Evolutionary conservation across 441 rosid species (phyloP).

Genomic region (Sinapis alba): DNA sequence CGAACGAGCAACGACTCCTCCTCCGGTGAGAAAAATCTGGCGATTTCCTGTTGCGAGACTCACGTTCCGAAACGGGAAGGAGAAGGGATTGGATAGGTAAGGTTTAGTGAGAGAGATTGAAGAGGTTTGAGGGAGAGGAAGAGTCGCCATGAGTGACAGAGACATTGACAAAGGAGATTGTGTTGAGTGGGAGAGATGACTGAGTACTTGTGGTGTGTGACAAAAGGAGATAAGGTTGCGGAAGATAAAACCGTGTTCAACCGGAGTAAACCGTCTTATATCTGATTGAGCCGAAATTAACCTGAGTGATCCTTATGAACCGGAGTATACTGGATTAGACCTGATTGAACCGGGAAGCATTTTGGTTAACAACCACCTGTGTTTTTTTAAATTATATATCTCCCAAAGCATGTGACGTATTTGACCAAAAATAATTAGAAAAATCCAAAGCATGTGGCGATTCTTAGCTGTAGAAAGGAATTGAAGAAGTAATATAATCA

Average conservation of each 20-base stretch:
- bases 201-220: no score
- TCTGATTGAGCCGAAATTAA: background rate
- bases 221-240: slow-evolving; percentile 31
- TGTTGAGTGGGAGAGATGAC: slow-evolving; percentile 8
- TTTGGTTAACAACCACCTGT: background rate
- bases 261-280: background rate
- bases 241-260: background rate
- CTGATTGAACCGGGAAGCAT: background rate
- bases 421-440: background rate
- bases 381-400: background rate
- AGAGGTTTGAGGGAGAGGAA: slow-evolving; percentile 59
- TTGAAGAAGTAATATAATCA: background rate
- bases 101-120: slow-evolving; percentile 42
- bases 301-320: background rate
- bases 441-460: background rate
- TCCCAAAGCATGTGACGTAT: background rate
- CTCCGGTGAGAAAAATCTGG: background rate
- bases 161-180: slow-evolving; percentile 15
- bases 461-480: background rate
- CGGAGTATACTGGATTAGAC: background rate
- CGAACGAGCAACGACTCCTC: slow-evolving; percentile 40
- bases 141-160: slow-evolving; percentile 54
- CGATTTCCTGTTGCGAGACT: slow-evolving; percentile 26
- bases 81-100: slow-evolving; percentile 34
- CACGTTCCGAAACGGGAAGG: slow-evolving; percentile 20